These are phyloP conservation scores for Fusarium sambucinum DNA, from an alignment of 2,329 filamentous ascomycete species.

Conservation along the genomic window DNA sequence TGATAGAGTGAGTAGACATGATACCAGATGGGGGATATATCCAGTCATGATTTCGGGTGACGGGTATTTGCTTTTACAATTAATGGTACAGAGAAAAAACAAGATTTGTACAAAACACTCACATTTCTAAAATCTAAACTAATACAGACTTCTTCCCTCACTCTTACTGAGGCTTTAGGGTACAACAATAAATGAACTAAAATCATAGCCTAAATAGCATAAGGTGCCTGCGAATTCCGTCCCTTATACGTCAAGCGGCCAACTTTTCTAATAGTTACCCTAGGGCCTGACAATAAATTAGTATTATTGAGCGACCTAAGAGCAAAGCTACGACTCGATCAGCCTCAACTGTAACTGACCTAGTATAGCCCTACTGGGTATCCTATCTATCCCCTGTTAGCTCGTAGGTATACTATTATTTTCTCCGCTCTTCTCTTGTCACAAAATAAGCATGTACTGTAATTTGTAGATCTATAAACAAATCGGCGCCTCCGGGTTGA, in stretches of 20 bases:
- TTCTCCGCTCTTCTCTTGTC: neutral
- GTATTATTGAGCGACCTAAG: neutral
- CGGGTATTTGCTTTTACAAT: slow-evolving; percentile 18
- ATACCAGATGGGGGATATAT: slow-evolving; percentile 1
- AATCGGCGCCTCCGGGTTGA: slow-evolving; percentile 8
- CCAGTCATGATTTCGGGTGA: neutral
- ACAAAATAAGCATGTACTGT: slow-evolving; percentile 1
- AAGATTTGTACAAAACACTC: neutral
- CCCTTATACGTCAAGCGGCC: no score
- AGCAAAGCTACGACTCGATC: neutral
- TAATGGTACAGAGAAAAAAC: slow-evolving; percentile 7
- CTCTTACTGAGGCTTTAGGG: no score
- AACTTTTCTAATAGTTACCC: no score
- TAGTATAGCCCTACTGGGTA: neutral
- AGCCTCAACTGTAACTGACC: neutral
- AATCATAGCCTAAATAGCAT: no score
- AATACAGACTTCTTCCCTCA: no score
- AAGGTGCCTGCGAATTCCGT: no score
- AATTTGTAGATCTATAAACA: slow-evolving; percentile 4
- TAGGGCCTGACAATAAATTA: neutral
- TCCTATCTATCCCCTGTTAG: neutral
- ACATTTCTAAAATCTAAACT: no score
- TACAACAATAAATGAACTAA: no score
- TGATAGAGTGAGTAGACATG: neutral
- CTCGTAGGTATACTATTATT: neutral